Conservation (phyloP, 2,329 filamentous ascomycete species). For the Aspergillus fructus region DNA sequence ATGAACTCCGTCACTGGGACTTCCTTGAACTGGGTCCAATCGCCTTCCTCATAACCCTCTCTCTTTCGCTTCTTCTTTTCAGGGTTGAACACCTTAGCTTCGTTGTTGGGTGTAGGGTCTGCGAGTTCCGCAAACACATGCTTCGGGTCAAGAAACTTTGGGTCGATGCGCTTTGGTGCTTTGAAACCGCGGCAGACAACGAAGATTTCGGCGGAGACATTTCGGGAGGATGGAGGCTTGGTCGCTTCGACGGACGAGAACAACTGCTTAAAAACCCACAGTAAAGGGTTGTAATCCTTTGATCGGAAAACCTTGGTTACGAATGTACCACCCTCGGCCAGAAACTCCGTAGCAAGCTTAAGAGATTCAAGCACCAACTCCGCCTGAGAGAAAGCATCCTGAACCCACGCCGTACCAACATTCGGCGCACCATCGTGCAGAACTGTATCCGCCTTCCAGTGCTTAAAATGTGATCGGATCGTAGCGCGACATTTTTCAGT, state of each 20-base stretch:
- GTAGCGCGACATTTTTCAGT: constrained; percentile 93
- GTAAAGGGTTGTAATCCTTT: constrained; percentile 91
- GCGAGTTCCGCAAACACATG: constrained; percentile 91
- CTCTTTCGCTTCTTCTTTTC: constrained; percentile 97
- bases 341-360: constrained; percentile 91
- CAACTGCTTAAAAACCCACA: constrained; percentile 97
- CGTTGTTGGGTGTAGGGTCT: constrained; percentile 84
- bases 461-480: constrained; percentile 85
- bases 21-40: constrained; percentile 90
- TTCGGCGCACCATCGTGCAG: constrained; percentile 97
- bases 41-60: constrained; percentile 95
- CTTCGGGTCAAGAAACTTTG: constrained; percentile 84
- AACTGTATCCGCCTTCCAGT: constrained; percentile 93
- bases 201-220: constrained; percentile 97
- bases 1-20: constrained; percentile 88
- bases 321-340: constrained; percentile 85
- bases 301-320: constrained; percentile 97
- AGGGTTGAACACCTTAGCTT: constrained; percentile 97
- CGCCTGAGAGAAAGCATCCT: constrained; percentile 97
- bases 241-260: constrained; percentile 96
- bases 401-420: constrained; percentile 95
- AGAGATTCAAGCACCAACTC: constrained; percentile 87
- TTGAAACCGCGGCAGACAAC: constrained; percentile 95
- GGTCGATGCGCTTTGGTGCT: constrained; percentile 89
- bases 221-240: constrained; percentile 92